Evolutionary conservation across 176 grass and related monocot genomes (phyloP), one percentile per base, ranked within the genome.

Genomic region (Olyra latifolia): DNA sequence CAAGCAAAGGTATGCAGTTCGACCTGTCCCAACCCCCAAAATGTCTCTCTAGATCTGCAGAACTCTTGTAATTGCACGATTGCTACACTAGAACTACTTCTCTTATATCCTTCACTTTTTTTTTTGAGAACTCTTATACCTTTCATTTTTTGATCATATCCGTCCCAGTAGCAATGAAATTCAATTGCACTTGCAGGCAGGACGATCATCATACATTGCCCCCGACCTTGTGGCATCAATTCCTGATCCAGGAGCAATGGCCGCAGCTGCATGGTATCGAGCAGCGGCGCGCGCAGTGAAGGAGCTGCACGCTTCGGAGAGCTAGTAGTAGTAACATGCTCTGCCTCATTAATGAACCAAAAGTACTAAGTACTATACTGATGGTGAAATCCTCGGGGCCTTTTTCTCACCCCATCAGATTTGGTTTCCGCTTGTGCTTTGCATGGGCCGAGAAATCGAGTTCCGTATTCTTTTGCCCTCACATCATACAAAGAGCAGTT

Each of bases 181-280:
- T 64, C 40, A 8, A 39, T n/a, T 30, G 74, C 71, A 84, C 38
- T 50, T 93, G 76, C 88, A 99, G 96, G 96, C 96, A 64, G 96
- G 96, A 2, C 82, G 96, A 15, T 99, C 96, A 79, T 89, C 90
- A 40, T 99, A 95, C 71, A 79, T 99, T 23, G 61, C 90, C 72
- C 78, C 90, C 2, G 93, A 95, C 17, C 60, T 91, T 10, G 75
- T 93, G 62, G 86, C 87, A 28, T 93, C 83, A 12, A 60, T 93
- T 61, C 96, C 96, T 71, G 96, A 99, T 68, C 96, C 96, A 80
- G 96, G 96, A 68, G 96, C 96, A 74, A 84, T 95, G 88, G 96
- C 90, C 76, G 96, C 87, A 44, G 92, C 93, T 64, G 79, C 90
- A 70, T 99, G 96, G 96, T 99, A 95, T 62, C 39, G 74, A 25